Evolutionary conservation across 306 rosid genomes (phyloP).

Genomic region (Quercus alba): DNA sequence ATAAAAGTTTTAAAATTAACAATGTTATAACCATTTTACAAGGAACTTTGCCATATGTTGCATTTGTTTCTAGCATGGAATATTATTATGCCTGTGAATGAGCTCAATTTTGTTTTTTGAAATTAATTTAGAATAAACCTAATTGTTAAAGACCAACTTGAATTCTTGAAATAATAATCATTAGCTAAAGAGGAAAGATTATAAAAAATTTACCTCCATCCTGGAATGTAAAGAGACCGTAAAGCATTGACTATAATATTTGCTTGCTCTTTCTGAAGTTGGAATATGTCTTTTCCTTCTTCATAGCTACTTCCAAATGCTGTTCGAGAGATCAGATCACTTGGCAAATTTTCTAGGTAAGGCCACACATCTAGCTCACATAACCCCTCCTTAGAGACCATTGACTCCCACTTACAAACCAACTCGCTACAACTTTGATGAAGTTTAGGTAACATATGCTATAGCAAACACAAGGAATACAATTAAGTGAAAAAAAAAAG

Average conservation of each 20-base stretch:
- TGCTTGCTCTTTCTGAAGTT: slow-evolving; percentile 25
- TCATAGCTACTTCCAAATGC: slow-evolving; percentile 46
- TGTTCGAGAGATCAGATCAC: slow-evolving; percentile 38
- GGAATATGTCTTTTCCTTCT: slow-evolving; percentile 33
- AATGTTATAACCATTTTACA: too few species aligned
- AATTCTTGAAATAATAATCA: too few species aligned
- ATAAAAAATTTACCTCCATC: slow-evolving; percentile 23
- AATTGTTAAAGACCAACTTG: too few species aligned
- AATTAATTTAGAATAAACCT: too few species aligned
- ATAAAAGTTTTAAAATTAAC: too few species aligned
- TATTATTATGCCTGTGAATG: too few species aligned
- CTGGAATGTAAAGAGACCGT: slow-evolving; percentile 18
- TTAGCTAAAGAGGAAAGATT: too few species aligned
- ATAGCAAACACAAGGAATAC: neutral
- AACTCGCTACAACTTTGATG: slow-evolving; percentile 10
- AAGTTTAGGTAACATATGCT: slow-evolving; percentile 27
- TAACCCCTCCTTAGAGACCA: neutral
- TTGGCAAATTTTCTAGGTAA: slow-evolving; percentile 4
- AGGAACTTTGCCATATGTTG: too few species aligned
- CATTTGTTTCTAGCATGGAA: too few species aligned
- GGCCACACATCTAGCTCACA: slow-evolving; percentile 28
- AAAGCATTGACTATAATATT: neutral
- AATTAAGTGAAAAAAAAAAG: too few species aligned
- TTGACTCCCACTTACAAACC: slow-evolving; percentile 18
- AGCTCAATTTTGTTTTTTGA: too few species aligned